phyloP scores from a whole-genome alignment of 1,284 basidiomycete genomes.

The Calocybe gambosa region DNA sequence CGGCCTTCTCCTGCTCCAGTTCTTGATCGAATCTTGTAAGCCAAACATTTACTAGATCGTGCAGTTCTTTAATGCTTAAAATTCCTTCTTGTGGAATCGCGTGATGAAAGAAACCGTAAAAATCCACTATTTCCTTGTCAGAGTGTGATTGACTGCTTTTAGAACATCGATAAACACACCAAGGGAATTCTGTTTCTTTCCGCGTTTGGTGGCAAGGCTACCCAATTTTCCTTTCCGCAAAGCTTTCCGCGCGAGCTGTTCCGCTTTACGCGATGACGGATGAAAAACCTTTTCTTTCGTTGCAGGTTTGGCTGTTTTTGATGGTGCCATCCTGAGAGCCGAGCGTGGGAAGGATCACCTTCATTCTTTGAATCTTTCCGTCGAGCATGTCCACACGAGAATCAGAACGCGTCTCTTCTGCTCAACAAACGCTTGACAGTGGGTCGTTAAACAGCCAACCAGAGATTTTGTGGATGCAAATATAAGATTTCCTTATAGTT shows the following conservation, averaged over 20 bases:
- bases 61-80: constrained; percentile 63
- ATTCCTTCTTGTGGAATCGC: constrained; percentile 61
- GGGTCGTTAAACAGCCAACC: constrained; percentile 24
- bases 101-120: constrained; percentile 77
- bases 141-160: constrained; percentile 1
- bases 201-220: constrained; percentile 48
- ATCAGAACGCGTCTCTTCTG: constrained; percentile 60
- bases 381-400: constrained; percentile 49
- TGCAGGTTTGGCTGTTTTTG: constrained; percentile 26
- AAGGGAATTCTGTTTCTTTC: constrained; percentile 47
- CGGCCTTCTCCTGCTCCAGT: constrained; percentile 55
- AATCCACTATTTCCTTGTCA: constrained; percentile 44
- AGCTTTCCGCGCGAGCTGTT: constrained; percentile 68
- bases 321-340: constrained; percentile 30
- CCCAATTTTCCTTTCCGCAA: constrained; percentile 68
- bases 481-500: constrained; percentile 36
- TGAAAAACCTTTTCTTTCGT: constrained; percentile 78
- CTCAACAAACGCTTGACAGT: constrained; percentile 78
- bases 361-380: neutral
- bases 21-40: constrained; percentile 67
- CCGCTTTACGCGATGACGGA: constrained; percentile 77
- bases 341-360: constrained; percentile 14
- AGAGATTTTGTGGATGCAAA: constrained; percentile 4
- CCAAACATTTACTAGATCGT: constrained; percentile 69
- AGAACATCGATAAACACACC: constrained; percentile 33